Conservation (phyloP, 2,329 filamentous ascomycete genomes). For the Ophiocordyceps robertsii region DNA sequence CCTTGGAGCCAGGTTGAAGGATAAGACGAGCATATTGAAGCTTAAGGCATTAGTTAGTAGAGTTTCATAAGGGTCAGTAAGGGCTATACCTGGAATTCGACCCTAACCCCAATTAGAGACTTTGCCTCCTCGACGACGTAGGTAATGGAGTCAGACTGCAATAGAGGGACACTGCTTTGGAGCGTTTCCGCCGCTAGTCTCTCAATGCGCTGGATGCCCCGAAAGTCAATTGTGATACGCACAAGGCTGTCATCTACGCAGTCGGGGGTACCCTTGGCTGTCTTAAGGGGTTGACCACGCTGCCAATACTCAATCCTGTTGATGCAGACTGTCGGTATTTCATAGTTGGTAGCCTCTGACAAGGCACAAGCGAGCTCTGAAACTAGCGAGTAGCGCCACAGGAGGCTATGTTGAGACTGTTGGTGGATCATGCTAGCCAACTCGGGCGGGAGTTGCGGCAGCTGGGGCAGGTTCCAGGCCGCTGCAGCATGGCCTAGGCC, state of each 20-base stretch:
- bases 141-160: neutral
- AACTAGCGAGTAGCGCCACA: neutral
- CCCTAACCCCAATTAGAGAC: neutral
- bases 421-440: neutral
- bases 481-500: neutral
- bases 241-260: neutral
- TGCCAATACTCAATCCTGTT: neutral
- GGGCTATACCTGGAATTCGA: neutral
- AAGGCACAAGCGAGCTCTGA: neutral
- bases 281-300: neutral
- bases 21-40: neutral
- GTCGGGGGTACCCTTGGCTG: neutral
- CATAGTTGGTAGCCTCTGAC: neutral
- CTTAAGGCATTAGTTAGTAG: neutral
- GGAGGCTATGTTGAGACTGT: neutral
- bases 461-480: neutral
- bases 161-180: neutral
- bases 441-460: neutral
- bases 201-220: neutral
- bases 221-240: neutral
- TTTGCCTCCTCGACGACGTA: neutral
- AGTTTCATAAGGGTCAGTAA: too few relatives aligned
- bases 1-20: neutral
- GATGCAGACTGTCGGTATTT: neutral
- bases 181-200: neutral